These are phyloP conservation scores for Coniochaeta sp. DNA, from an alignment of 2,329 filamentous ascomycete species.

Conservation along the genomic window DNA sequence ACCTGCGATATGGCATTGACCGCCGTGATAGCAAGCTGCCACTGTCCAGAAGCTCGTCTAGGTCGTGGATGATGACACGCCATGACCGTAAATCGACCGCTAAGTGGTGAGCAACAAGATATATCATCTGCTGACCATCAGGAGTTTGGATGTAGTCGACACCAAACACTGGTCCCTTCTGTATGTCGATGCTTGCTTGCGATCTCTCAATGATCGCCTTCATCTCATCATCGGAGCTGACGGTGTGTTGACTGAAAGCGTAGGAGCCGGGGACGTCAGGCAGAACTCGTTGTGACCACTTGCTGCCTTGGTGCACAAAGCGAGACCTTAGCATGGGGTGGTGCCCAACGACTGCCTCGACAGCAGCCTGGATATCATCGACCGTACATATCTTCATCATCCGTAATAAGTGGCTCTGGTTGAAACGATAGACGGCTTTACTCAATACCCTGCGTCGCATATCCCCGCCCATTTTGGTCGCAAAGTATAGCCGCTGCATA, in stretches of 20 bases:
- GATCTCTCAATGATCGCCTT: conserved; percentile 30
- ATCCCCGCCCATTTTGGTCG: conserved; percentile 34
- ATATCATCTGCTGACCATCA: conserved; percentile 38
- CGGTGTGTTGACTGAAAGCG: conserved; percentile 31
- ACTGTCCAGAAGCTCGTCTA: conserved; percentile 39
- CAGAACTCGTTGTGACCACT: conserved; percentile 39
- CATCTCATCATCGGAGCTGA: conserved; percentile 33
- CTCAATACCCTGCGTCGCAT: conserved; percentile 17
- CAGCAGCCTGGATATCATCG: conserved; percentile 37
- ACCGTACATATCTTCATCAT: conserved; percentile 31
- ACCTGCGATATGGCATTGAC: conserved; percentile 40
- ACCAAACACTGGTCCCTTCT: conserved; percentile 41
- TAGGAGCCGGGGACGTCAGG: conserved; percentile 34
- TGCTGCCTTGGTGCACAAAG: conserved; percentile 26
- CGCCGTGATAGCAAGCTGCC: conserved; percentile 35
- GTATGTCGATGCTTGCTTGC: conserved; percentile 38
- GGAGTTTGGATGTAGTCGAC: conserved; percentile 38
- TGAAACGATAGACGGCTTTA: conserved; percentile 37
- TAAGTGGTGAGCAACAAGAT: conserved; percentile 43
- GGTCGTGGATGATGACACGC: conserved; percentile 40
- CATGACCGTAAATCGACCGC: conserved; percentile 44
- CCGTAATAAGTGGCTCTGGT: conserved; percentile 40
- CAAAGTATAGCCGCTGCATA: conserved; percentile 48
- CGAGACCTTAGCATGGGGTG: conserved; percentile 45
- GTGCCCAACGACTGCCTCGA: conserved; percentile 40